Evolutionary conservation across 441 rosid species (phyloP).

Genomic region (Gossypium davidsonii): DNA sequence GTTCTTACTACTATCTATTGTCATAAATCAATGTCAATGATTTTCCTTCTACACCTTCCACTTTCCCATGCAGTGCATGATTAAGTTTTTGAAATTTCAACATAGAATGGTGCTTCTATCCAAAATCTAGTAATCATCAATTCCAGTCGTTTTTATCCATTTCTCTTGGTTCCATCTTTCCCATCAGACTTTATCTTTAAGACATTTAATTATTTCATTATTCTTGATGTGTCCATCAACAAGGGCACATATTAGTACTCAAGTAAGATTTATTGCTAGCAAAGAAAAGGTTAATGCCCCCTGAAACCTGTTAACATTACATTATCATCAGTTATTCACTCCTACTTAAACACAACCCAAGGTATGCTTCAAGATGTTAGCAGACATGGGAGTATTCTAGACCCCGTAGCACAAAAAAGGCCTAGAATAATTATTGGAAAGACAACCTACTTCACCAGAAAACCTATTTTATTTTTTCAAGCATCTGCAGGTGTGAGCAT

Average conservation of each 20-base stretch:
- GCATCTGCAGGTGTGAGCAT: neutral
- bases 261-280: neutral
- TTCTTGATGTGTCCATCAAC: neutral
- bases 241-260: neutral
- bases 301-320: neutral
- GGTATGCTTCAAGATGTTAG: neutral
- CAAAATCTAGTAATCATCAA: neutral
- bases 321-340: neutral
- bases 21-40: neutral
- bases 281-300: neutral
- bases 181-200: slow-evolving; percentile 1
- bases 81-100: neutral
- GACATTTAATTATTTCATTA: neutral
- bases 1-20: slow-evolving; percentile 8
- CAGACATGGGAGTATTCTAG: neutral
- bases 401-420: neutral
- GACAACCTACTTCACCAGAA: neutral
- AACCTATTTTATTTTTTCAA: neutral
- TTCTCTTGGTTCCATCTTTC: slow-evolving; percentile 1
- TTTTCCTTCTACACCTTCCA: neutral
- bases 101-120: neutral
- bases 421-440: neutral
- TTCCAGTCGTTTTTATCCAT: neutral
- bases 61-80: neutral
- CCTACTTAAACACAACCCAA: neutral